Percentiles rank a stretch among this genome's conserved stretches.
phyloP scores from a whole-genome alignment of 2,329 filamentous ascomycete genomes.

The Diaporthe ampelina region DNA sequence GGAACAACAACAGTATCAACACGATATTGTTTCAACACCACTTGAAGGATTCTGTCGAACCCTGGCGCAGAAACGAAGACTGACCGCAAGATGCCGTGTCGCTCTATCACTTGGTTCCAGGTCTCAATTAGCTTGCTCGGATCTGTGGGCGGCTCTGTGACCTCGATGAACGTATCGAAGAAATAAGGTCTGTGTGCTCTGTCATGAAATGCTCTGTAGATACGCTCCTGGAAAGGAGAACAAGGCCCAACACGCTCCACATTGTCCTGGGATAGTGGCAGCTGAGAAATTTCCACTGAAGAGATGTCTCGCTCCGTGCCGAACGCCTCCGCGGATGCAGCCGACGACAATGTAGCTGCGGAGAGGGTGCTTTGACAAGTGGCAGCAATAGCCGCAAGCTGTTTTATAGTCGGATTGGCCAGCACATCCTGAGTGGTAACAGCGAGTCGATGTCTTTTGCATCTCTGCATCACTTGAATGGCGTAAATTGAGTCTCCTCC shows the following conservation, averaged over 20 bases:
- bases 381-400: neutral
- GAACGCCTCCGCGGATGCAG: neutral
- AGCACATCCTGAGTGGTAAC: neutral
- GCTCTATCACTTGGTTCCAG: neutral
- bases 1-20: neutral
- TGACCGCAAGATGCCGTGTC: neutral
- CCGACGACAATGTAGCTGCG: neutral
- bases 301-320: too few relatives aligned
- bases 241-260: neutral
- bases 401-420: neutral
- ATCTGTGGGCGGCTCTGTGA: neutral
- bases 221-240: neutral
- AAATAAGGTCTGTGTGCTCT: neutral
- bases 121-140: neutral
- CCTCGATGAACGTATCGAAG: neutral
- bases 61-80: neutral
- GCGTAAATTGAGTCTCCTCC: constrained; percentile 71
- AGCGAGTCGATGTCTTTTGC: neutral
- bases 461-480: constrained; percentile 53
- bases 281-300: neutral
- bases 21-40: neutral
- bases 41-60: neutral
- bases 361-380: neutral
- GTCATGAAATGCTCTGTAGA: neutral
- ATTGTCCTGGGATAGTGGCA: neutral